Evolutionary conservation across 2,329 filamentous ascomycete genomes (phyloP).

Genomic region (Ceratocystis harringtonii): DNA sequence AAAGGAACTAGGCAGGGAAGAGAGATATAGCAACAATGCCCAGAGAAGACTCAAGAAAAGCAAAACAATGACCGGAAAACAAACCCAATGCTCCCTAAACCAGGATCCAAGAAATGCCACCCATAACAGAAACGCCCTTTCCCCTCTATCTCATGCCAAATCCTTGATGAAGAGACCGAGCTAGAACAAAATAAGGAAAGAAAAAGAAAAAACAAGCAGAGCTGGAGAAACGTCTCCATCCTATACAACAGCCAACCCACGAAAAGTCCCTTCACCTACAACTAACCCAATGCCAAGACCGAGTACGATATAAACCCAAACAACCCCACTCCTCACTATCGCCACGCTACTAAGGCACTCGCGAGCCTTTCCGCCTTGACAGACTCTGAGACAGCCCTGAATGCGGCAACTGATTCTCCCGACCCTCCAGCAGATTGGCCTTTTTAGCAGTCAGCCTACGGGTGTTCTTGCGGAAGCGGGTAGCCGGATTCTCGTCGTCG

Average conservation of each 20-base stretch:
- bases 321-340: neutral
- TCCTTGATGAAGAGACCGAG: neutral
- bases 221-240: neutral
- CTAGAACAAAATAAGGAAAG: neutral
- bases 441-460: constrained; percentile 11
- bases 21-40: neutral
- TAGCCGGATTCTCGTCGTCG: neutral
- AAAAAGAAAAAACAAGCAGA: neutral
- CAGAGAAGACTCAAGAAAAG: neutral
- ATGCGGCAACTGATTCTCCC: constrained; percentile 11
- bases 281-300: neutral
- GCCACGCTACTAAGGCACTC: neutral
- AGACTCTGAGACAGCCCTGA: neutral
- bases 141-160: neutral
- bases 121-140: constrained; percentile 2
- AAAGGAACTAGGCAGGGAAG: neutral
- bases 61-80: constrained; percentile 1
- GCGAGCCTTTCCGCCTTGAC: constrained; percentile 3
- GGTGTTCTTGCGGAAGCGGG: neutral
- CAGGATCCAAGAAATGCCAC: constrained; percentile 1
- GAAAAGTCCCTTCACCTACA: neutral
- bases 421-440: constrained; percentile 10
- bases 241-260: neutral
- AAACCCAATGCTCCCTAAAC: neutral
- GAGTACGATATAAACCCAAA: neutral